phyloP scores from a whole-genome alignment of 202 grass and related monocot genomes.

The Schoenoplectus tabernaemontani region DNA sequence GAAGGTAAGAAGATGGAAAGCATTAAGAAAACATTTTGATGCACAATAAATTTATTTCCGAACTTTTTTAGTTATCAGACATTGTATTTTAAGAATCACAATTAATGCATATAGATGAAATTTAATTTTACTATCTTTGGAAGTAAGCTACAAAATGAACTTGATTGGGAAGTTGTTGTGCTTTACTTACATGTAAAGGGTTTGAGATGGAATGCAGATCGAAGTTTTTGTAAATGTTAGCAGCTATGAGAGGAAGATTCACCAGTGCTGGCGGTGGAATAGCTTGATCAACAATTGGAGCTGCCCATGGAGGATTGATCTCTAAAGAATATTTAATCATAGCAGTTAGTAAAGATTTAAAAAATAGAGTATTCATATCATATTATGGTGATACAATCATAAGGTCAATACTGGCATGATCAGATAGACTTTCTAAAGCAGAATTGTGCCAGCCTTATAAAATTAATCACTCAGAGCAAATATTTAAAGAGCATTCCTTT shows the following conservation, averaged over 20 bases:
- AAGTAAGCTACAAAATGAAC: background rate
- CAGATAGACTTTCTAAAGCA: background rate
- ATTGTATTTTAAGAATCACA: background rate
- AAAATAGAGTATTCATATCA: slow-evolving; percentile 3
- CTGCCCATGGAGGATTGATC: slow-evolving; percentile 40
- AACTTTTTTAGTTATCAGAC: background rate
- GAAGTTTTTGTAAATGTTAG: slow-evolving; percentile 46
- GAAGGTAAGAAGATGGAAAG: slow-evolving; percentile 21
- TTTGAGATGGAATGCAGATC: slow-evolving; percentile 37
- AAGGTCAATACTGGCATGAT: background rate
- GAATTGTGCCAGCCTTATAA: background rate
- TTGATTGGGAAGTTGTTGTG: background rate
- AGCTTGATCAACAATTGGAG: slow-evolving; percentile 35
- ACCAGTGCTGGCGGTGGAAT: slow-evolving; percentile 25
- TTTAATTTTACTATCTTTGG: too few species aligned
- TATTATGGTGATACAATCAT: background rate
- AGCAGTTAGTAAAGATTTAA: background rate
- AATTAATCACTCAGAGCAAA: background rate
- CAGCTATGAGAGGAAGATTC: slow-evolving; percentile 38
- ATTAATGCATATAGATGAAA: background rate
- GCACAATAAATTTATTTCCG: background rate
- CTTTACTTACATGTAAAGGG: slow-evolving; percentile 19
- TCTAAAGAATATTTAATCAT: slow-evolving; percentile 29
- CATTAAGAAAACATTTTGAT: background rate
- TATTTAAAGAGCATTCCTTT: background rate